Base-by-base conservation (phyloP, 768 basidiomycete species). In the Amanita brunnescens region DNA sequence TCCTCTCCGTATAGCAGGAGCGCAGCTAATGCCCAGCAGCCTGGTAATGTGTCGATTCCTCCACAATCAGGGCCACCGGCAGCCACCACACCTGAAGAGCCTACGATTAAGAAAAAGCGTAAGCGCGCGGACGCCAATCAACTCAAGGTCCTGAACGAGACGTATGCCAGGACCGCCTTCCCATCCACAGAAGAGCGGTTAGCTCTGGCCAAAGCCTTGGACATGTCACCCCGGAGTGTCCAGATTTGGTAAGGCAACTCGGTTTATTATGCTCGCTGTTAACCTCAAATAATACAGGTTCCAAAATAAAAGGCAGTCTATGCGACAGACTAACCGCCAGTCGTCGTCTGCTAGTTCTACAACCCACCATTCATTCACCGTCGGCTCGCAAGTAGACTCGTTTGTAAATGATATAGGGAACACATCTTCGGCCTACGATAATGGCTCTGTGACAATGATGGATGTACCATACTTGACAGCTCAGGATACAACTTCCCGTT, bases 111-210 rank as follows among this genome's bases (percentile, higher is more conserved):
- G 74, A 90, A 89, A 73, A 91, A 91, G 68, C 79, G 88, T 65
- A 88, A 87, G 72, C 81, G 88, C 52, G 89, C 88, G 5, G 87
- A 89, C 58, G 83, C 86, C 12, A 75, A 76, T 35, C 89, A 91
- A 59, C 71, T 91, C 54, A 85, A 85, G 62, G 80, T 87, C 24
- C 72, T 91, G 63, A 91, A 89, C 62, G 85, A 85, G 61, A 83
- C 81, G 0, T 91, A 89, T 63, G 73, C 70, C 55, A 79, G 88
- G 53, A 91, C 89, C 2, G 87, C 89, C 14, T 91, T 91, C 59
- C 89, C 89, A 18, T 88, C 89, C 12, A 91, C 89, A 8, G 88
- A 90, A 64, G 89, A 91, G 64, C 80, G 89, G n/a, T 73, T 78
- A 33, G 80, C 79, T 29, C 68, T 91, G 44, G 88, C 89, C 12